Evolutionary conservation across 371 early-diverging fungal genomes (phyloP).

Genomic region (Actinomucor elegans): DNA sequence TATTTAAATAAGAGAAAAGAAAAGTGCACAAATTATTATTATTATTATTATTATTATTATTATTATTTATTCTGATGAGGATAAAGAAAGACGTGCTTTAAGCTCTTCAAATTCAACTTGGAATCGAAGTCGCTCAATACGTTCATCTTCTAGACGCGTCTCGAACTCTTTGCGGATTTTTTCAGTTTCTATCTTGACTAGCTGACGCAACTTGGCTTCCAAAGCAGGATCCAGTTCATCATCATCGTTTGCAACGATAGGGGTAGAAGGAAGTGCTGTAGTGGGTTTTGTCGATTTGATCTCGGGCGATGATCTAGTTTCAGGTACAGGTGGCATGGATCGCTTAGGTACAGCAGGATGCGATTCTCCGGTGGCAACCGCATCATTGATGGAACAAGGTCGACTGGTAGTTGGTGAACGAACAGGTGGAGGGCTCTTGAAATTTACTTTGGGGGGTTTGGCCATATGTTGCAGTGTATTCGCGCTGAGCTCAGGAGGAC

Average conservation of each 20-base stretch:
- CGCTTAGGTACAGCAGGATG: conserved; percentile 34
- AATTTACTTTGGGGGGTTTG: conserved; percentile 36
- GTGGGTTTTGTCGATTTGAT: background rate
- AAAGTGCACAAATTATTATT: background rate
- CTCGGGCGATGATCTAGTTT: background rate
- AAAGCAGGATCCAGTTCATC: conserved; percentile 41
- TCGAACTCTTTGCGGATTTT: conserved; percentile 47
- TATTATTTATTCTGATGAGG: background rate
- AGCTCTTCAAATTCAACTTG: conserved; percentile 42
- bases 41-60: too few species aligned
- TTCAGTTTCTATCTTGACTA: conserved; percentile 40
- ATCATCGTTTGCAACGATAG: conserved; percentile 3
- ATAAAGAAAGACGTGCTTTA: conserved; percentile 7
- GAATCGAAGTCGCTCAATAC: conserved; percentile 37
- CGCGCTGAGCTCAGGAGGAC: background rate
- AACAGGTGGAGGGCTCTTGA: background rate
- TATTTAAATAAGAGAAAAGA: too few species aligned
- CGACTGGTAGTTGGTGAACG: conserved; percentile 4
- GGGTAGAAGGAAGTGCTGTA: conserved; percentile 12
- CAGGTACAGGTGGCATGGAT: conserved; percentile 41
- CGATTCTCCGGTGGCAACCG: background rate
- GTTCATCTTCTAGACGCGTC: conserved; percentile 41
- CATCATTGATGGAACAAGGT: background rate
- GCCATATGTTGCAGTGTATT: conserved; percentile 23
- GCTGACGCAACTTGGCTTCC: conserved; percentile 36